A percentile compares a stretch with the other conserved stretches of the same genome.
These are phyloP conservation scores for Leccinum disarticulatum DNA, from an alignment of 768 basidiomycete genomes.

Conservation along the genomic window DNA sequence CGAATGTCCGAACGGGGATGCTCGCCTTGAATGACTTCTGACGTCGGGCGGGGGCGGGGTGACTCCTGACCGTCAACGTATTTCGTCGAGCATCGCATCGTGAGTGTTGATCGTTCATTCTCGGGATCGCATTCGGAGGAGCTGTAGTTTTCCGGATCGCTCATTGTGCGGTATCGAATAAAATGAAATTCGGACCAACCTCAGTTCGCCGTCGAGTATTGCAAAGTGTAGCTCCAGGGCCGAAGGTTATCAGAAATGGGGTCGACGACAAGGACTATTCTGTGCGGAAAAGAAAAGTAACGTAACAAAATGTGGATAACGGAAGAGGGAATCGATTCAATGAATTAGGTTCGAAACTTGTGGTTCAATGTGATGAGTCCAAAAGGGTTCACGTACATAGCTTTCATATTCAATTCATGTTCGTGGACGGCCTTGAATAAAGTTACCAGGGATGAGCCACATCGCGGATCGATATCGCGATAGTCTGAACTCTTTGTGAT, in stretches of 20 bases:
- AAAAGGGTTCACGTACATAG: conserved; percentile 46
- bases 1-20: not conserved
- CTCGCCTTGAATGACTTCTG: conserved; percentile 57
- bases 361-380: conserved; percentile 18
- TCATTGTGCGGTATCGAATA: conserved; percentile 46
- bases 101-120: conserved; percentile 62
- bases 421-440: conserved; percentile 53
- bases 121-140: conserved; percentile 52
- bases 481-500: conserved; percentile 55
- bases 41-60: conserved; percentile 58
- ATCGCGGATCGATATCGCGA: conserved; percentile 58
- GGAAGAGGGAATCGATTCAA: conserved; percentile 1
- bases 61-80: conserved; percentile 47
- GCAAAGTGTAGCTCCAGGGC: conserved; percentile 1
- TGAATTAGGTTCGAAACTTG: conserved; percentile 1
- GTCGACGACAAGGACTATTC: conserved; percentile 79
- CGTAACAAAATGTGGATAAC: conserved; percentile 6
- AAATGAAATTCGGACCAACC: not conserved
- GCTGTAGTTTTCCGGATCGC: conserved; percentile 65
- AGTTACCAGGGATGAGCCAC: conserved; percentile 54
- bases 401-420: conserved; percentile 62
- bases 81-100: conserved; percentile 60
- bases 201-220: conserved; percentile 2
- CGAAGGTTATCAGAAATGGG: conserved; percentile 54
- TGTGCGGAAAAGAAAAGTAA: conserved; percentile 25